Base-by-base conservation (phyloP, 164 flowering plant species). In the Cinnamomum chago region DNA sequence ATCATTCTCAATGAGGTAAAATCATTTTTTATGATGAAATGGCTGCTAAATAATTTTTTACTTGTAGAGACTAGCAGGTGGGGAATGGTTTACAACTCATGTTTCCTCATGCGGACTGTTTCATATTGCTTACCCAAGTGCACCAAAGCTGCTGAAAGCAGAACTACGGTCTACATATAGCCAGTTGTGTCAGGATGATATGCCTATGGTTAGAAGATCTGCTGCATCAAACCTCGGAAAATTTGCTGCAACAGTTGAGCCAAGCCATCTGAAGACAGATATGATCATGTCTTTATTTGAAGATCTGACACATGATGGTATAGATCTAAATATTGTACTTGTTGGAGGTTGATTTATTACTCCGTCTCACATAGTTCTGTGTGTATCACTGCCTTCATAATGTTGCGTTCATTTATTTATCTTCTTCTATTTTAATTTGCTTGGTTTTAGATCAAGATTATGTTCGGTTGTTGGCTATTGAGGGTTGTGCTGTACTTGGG, bases 21-120 rank as follows among this genome's bases (percentile, higher is more conserved):
- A n/a, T n/a, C n/a, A n/a, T n/a, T n/a, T n/a, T n/a, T n/a, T n/a
- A n/a, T n/a, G n/a, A n/a, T n/a, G n/a, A n/a, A 40, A 40, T 40
- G 11, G 47, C 47, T 40, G 47, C 47, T 40, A 40, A 40, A 6
- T 24, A 12, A 73, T 72, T 72, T 77, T 51, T 25, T 60, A 64
- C 30, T 14, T 81, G 27, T 79, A 95, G 98, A 90, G 98, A 82
- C 76, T 95, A 79, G 97, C 98, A 22, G 92, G 90, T 75, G 98
- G 98, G 27, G 98, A 95, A 75, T 95, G 98, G 98, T 95, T 95
- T 78, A 95, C 98, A 47, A 97, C 98, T 76, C 88, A 97, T 30
- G 97, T 95, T 71, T 95, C 98, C n/a, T 85, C 98, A 1, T 95
- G 98, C 81, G 98, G 98, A 24, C 79, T 95, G 77, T 95, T 95